A percentile compares a stretch with the other conserved stretches of the same genome.
Conservation (phyloP, 2,329 filamentous ascomycete species). For the Trichoderma citrinoviride region DNA sequence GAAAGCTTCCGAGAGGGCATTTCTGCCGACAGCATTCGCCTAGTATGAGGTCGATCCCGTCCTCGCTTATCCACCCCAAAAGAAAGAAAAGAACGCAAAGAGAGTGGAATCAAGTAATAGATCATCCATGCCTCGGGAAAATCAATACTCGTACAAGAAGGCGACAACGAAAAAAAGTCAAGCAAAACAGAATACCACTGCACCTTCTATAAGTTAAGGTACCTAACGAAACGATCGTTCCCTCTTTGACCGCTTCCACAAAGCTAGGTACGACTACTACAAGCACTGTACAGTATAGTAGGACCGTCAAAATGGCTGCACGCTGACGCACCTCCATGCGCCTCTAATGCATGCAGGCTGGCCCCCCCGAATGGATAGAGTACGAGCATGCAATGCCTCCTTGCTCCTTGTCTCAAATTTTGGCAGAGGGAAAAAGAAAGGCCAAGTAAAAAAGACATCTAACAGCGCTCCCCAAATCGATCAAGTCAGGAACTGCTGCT, state of each 20-base stretch:
- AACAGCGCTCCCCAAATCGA: background rate
- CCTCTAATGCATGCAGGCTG: slow-evolving; percentile 14
- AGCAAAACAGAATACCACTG: background rate
- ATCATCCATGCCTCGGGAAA: too few relatives aligned
- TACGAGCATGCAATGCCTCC: background rate
- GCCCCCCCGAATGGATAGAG: background rate
- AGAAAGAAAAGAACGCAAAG: background rate
- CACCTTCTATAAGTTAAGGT: too few relatives aligned
- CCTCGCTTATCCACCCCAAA: background rate
- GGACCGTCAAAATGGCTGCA: background rate
- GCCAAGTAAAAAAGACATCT: background rate
- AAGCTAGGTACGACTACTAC: too few relatives aligned
- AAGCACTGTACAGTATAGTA: background rate
- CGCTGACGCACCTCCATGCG: slow-evolving; percentile 18
- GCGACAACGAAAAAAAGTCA: background rate
- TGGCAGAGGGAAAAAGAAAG: background rate
- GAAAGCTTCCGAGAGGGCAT: background rate
- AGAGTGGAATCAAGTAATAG: too few relatives aligned
- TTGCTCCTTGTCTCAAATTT: background rate
- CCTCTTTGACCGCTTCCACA: slow-evolving; percentile 8
- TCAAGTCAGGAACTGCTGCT: slow-evolving; percentile 3
- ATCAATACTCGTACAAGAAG: background rate
- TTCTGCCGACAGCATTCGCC: background rate
- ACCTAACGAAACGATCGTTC: too few relatives aligned
- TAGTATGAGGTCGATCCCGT: too few relatives aligned